phyloP scores from a whole-genome alignment of 2,329 filamentous ascomycete species.

The Penicillium sp. region DNA sequence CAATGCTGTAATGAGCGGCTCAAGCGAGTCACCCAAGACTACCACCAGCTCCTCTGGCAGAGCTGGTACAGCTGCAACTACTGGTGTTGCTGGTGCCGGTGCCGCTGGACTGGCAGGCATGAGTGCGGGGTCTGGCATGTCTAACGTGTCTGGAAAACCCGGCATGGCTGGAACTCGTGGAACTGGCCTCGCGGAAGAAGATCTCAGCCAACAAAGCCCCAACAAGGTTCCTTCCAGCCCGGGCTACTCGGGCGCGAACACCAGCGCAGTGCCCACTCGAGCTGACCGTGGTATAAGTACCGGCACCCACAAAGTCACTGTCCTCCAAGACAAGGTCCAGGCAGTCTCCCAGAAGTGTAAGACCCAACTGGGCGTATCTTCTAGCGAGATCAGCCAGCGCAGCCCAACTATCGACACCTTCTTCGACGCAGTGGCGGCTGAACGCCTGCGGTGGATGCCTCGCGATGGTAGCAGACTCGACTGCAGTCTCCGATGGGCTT shows the following conservation, averaged over 20 bases:
- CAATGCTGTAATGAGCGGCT: constrained; percentile 4
- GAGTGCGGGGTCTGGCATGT: background rate
- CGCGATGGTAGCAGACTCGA: constrained; percentile 45
- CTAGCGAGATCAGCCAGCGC: constrained; percentile 30
- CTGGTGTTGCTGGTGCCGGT: background rate
- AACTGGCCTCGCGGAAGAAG: constrained; percentile 2
- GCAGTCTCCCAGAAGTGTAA: constrained; percentile 34
- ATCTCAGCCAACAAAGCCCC: background rate
- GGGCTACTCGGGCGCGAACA: background rate
- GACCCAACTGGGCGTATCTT: constrained; percentile 28
- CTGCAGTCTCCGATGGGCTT: constrained; percentile 42
- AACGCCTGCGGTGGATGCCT: constrained; percentile 43
- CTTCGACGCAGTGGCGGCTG: constrained; percentile 37
- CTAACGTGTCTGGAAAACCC: background rate
- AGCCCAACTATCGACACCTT: constrained; percentile 35
- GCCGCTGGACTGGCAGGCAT: background rate
- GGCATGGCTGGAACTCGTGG: constrained; percentile 1
- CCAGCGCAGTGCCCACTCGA: background rate
- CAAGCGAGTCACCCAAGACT: background rate
- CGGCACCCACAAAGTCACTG: constrained; percentile 20
- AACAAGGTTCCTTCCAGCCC: background rate
- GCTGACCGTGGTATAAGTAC: constrained; percentile 14
- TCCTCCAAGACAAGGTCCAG: constrained; percentile 33
- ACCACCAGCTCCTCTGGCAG: background rate
- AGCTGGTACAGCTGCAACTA: background rate